Evolutionary conservation across 345 rosid species (phyloP).

Genomic region (Acer campestre): DNA sequence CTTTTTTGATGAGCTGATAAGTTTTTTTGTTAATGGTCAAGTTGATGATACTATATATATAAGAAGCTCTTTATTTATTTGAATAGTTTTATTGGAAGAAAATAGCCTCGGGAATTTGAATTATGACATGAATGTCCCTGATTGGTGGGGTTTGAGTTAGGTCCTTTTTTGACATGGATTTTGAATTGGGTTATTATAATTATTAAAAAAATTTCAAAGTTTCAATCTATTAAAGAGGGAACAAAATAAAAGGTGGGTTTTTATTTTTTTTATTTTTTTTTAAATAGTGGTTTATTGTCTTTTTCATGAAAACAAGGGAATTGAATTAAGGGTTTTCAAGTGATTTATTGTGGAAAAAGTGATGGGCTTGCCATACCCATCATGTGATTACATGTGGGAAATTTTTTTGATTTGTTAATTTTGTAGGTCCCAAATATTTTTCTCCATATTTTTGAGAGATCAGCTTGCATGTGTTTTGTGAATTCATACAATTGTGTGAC

Average conservation of each 20-base stretch:
- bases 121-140: conserved; percentile 24
- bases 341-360: conserved; percentile 22
- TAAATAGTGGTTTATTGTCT: conserved; percentile 15
- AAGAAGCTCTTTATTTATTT: conserved; percentile 1
- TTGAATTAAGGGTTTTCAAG: conserved; percentile 3
- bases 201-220: conserved; percentile 29
- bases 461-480: conserved; percentile 53
- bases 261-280: background rate
- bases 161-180: conserved; percentile 1
- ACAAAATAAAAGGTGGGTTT: conserved; percentile 21
- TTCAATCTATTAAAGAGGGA: conserved; percentile 39
- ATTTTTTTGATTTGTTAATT: conserved; percentile 20
- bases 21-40: background rate
- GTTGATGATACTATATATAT: conserved; percentile 4
- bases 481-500: conserved; percentile 37
- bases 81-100: conserved; percentile 12
- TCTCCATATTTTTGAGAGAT: conserved; percentile 19
- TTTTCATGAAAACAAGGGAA: conserved; percentile 11
- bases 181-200: conserved; percentile 28
- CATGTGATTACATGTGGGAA: conserved; percentile 68
- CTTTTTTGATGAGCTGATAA: conserved; percentile 4
- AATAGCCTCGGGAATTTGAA: conserved; percentile 18
- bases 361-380: conserved; percentile 50
- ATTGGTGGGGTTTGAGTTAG: conserved; percentile 4
- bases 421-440: conserved; percentile 25